Percentiles rank a stretch among this genome's conserved stretches.
Conservation (phyloP, 2,329 filamentous ascomycete genomes). For the Colletotrichum tofieldiae region DNA sequence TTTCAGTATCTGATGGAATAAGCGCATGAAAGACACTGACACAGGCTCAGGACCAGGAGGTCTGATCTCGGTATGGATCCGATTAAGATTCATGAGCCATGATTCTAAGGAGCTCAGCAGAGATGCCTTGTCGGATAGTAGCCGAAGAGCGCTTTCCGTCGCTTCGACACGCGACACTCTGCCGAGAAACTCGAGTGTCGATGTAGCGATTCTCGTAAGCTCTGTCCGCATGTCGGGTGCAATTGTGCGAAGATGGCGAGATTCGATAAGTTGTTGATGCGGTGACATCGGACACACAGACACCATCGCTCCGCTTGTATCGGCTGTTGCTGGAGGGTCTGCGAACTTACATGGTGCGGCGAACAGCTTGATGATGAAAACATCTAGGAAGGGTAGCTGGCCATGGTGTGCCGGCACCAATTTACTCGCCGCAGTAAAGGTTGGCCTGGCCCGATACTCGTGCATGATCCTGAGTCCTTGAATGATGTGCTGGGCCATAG, state of each 20-base stretch:
- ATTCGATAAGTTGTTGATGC: constrained; percentile 45
- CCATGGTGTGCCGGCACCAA: constrained; percentile 52
- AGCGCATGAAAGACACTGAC: constrained; percentile 53
- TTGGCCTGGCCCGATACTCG: constrained; percentile 57
- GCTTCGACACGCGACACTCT: constrained; percentile 49
- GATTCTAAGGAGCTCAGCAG: constrained; percentile 52
- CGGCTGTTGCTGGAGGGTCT: constrained; percentile 47
- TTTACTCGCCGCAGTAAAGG: constrained; percentile 46
- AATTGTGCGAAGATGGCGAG: constrained; percentile 50
- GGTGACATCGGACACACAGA: constrained; percentile 45
- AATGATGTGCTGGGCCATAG: constrained; percentile 61
- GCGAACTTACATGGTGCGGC: constrained; percentile 59
- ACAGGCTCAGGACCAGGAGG: constrained; percentile 47
- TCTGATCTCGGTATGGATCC: constrained; percentile 42
- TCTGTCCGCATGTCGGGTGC: constrained; percentile 55
- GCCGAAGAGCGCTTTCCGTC: constrained; percentile 44
- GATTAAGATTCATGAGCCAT: constrained; percentile 53
- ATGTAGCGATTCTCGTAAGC: constrained; percentile 53
- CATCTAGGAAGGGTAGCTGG: constrained; percentile 56
- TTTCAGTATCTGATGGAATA: constrained; percentile 54
- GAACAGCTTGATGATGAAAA: constrained; percentile 61
- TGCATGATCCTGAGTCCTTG: constrained; percentile 61
- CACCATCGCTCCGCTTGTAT: constrained; percentile 39
- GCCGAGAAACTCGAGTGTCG: constrained; percentile 52
- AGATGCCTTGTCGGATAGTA: constrained; percentile 50